A percentile compares a stretch with the other conserved stretches of the same genome.
Conservation (phyloP, 169 alveolate species). For the Plasmodium billcollinsi region DNA sequence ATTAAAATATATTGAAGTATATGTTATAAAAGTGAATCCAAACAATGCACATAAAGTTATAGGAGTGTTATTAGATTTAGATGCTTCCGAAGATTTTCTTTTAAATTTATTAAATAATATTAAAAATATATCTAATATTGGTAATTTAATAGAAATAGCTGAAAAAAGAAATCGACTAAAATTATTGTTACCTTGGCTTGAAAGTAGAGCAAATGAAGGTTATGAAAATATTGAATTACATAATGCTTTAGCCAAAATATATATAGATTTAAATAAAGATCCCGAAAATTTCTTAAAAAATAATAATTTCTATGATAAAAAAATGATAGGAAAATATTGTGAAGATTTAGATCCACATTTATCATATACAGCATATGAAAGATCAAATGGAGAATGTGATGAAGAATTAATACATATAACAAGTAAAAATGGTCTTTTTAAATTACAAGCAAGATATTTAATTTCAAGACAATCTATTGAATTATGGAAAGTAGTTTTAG, state of each 20-base stretch:
- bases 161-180: slow-evolving; percentile 97
- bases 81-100: slow-evolving; percentile 98
- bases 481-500: slow-evolving; percentile 96
- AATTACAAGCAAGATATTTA: slow-evolving; percentile 97
- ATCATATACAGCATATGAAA: slow-evolving; percentile 98
- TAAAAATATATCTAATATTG: slow-evolving; percentile 96
- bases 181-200: slow-evolving; percentile 97
- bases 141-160: slow-evolving; percentile 97
- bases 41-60: slow-evolving; percentile 97
- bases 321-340: slow-evolving; percentile 98
- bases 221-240: slow-evolving; percentile 91
- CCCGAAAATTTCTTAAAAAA: slow-evolving; percentile 97
- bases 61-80: slow-evolving; percentile 98
- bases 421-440: slow-evolving; percentile 96
- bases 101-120: slow-evolving; percentile 92
- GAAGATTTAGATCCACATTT: slow-evolving; percentile 99
- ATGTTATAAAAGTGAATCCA: slow-evolving; percentile 96
- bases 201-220: slow-evolving; percentile 98
- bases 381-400: slow-evolving; percentile 99
- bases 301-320: slow-evolving; percentile 97
- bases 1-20: slow-evolving; percentile 97
- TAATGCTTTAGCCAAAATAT: slow-evolving; percentile 99
- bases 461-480: slow-evolving; percentile 97
- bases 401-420: slow-evolving; percentile 96
- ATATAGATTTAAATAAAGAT: slow-evolving; percentile 96